Evolutionary conservation across 768 basidiomycete genomes (phyloP).

Genomic region (Leccinum incarnatum): DNA sequence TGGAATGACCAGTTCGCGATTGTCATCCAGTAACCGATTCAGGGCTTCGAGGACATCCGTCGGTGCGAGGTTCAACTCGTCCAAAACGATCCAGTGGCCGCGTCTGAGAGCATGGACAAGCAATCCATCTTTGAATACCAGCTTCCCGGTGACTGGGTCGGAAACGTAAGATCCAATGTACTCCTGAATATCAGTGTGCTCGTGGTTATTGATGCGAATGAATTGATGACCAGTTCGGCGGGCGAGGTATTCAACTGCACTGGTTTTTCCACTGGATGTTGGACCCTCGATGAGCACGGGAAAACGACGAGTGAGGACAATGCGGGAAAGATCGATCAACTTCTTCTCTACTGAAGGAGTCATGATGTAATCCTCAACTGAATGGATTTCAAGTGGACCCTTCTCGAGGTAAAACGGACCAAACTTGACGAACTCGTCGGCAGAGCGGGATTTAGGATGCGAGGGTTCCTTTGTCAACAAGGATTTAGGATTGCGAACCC

Average conservation of each 20-base stretch:
- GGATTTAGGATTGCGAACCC: slow-evolving; percentile 77
- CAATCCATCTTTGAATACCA: slow-evolving; percentile 92
- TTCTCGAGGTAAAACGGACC: slow-evolving; percentile 89
- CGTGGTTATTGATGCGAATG: slow-evolving; percentile 98
- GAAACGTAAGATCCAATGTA: slow-evolving; percentile 97
- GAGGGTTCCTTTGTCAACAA: slow-evolving; percentile 68
- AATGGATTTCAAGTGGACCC: slow-evolving; percentile 64
- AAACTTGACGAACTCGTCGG: slow-evolving; percentile 70
- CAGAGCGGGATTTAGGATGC: slow-evolving; percentile 43
- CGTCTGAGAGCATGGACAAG: slow-evolving; percentile 87
- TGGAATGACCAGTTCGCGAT: slow-evolving; percentile 91
- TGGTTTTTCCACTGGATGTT: slow-evolving; percentile 96
- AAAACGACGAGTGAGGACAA: slow-evolving; percentile 83
- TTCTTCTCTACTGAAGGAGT: slow-evolving; percentile 95
- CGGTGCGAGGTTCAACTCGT: slow-evolving; percentile 96
- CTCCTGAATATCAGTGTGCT: slow-evolving; percentile 99
- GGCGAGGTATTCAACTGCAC: slow-evolving; percentile 94
- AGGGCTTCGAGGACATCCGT: slow-evolving; percentile 97
- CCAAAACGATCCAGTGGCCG: slow-evolving; percentile 97
- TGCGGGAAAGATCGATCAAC: slow-evolving; percentile 90
- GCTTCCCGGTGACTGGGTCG: slow-evolving; percentile 87
- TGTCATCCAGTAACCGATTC: slow-evolving; percentile 95
- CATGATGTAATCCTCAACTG: slow-evolving; percentile 82
- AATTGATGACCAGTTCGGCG: slow-evolving; percentile 91
- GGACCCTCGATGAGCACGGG: slow-evolving; percentile 98